Conservation (phyloP, 2,329 filamentous ascomycete genomes). For the Sarocladiaceae sp. region DNA sequence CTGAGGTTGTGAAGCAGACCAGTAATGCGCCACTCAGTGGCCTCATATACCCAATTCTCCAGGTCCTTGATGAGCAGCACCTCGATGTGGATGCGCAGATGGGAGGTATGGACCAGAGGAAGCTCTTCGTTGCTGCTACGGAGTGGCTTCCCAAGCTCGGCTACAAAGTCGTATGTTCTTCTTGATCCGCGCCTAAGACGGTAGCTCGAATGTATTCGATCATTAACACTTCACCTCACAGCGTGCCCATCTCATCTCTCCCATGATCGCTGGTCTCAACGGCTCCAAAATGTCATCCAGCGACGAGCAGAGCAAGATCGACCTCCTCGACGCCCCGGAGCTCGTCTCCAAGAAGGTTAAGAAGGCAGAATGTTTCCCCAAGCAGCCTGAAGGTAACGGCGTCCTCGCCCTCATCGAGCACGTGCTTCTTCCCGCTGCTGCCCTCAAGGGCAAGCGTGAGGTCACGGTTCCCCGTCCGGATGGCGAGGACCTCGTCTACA, state of each 20-base stretch:
- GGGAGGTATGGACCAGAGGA: constrained; percentile 80
- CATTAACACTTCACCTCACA: constrained; percentile 12
- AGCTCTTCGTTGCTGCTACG: constrained; percentile 81
- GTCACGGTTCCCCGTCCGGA: constrained; percentile 58
- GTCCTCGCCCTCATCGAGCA: constrained; percentile 82
- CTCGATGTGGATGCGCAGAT: constrained; percentile 86
- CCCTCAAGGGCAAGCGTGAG: constrained; percentile 51
- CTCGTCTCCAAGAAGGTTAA: constrained; percentile 75
- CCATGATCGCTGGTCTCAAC: constrained; percentile 84
- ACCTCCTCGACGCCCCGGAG: constrained; percentile 78
- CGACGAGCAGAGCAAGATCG: constrained; percentile 80
- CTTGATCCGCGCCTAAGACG: not conserved
- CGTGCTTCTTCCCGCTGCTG: constrained; percentile 74
- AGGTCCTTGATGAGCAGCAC: constrained; percentile 88
- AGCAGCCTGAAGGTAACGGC: constrained; percentile 78
- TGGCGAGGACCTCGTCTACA: constrained; percentile 68
- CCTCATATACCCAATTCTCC: constrained; percentile 51
- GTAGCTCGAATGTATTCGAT: no score
- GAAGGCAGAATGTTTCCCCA: constrained; percentile 77
- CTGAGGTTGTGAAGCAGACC: constrained; percentile 92
- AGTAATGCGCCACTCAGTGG: constrained; percentile 64
- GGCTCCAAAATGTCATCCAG: constrained; percentile 85
- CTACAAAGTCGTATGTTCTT: constrained; percentile 57
- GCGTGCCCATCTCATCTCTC: constrained; percentile 44
- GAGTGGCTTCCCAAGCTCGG: constrained; percentile 83